These are phyloP conservation scores for Pistacia vera DNA, from an alignment of 345 rosid species.

Conservation along the genomic window DNA sequence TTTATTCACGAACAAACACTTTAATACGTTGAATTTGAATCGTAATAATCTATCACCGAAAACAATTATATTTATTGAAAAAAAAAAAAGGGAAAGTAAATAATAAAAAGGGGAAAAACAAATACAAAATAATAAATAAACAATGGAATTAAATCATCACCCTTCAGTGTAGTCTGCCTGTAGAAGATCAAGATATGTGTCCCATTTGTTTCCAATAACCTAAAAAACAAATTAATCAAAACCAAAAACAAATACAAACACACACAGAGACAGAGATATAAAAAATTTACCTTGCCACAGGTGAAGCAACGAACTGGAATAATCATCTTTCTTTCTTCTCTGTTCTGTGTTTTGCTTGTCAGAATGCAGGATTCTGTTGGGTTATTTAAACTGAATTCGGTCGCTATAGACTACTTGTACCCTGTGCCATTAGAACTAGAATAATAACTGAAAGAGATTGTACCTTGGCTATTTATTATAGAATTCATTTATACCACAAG, in stretches of 20 bases:
- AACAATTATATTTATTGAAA: neutral
- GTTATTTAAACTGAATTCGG: too few species aligned
- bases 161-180: slow-evolving; percentile 76
- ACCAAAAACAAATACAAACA: neutral
- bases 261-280: too few species aligned
- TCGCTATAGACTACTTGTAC: too few species aligned
- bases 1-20: neutral
- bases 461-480: too few species aligned
- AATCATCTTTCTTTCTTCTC: slow-evolving; percentile 45
- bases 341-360: too few species aligned
- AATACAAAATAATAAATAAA: neutral
- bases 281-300: slow-evolving; percentile 63
- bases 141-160: slow-evolving; percentile 22
- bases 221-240: slow-evolving; percentile 14
- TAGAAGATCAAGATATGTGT: slow-evolving; percentile 74
- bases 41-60: neutral
- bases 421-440: too few species aligned
- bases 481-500: too few species aligned
- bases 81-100: neutral
- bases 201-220: slow-evolving; percentile 90
- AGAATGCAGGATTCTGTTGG: too few species aligned
- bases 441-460: too few species aligned
- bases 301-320: slow-evolving; percentile 86
- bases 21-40: neutral
- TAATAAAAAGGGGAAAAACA: neutral